phyloP scores from a whole-genome alignment of 176 grass and related monocot species.

The Saccharum officinarum region DNA sequence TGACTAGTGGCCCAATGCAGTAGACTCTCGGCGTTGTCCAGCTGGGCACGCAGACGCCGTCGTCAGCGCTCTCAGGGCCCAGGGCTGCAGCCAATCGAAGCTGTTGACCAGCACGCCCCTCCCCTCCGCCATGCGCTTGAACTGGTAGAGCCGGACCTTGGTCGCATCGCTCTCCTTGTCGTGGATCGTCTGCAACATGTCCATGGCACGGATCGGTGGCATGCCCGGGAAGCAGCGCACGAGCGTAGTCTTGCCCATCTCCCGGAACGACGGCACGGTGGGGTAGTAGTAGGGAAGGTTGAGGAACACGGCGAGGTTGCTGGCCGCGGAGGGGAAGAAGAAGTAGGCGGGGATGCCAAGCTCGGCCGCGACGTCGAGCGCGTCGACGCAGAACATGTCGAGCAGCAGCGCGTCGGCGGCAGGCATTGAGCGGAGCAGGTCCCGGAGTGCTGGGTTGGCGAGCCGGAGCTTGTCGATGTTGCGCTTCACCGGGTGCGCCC shows the following conservation, averaged over 20 bases:
- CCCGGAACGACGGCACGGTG: constrained; percentile 14
- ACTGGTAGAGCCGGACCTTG: neutral
- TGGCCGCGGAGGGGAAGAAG: constrained; percentile 36
- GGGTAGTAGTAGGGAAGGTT: constrained; percentile 24
- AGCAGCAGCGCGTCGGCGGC: constrained; percentile 35
- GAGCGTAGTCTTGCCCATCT: constrained; percentile 3
- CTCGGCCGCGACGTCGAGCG: constrained; percentile 48
- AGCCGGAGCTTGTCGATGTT: neutral
- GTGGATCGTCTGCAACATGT: neutral
- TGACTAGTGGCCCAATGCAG: neutral
- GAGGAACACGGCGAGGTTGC: constrained; percentile 42
- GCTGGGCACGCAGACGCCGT: constrained; percentile 21
- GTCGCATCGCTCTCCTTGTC: constrained; percentile 24
- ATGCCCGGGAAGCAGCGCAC: constrained; percentile 18
- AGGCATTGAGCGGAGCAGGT: neutral
- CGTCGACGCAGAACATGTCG: constrained; percentile 60
- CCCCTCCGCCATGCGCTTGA: constrained; percentile 6
- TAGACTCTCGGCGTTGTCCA: neutral
- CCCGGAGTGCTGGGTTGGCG: neutral
- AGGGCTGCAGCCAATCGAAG: constrained; percentile 43
- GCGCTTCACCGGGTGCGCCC: neutral
- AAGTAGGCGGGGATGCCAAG: constrained; percentile 46
- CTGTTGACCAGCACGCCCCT: constrained; percentile 41
- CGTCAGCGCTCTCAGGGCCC: constrained; percentile 7
- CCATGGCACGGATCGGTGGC: constrained; percentile 22